Conservation (phyloP, 768 basidiomycete genomes). For the Tricholoma sp. region DNA sequence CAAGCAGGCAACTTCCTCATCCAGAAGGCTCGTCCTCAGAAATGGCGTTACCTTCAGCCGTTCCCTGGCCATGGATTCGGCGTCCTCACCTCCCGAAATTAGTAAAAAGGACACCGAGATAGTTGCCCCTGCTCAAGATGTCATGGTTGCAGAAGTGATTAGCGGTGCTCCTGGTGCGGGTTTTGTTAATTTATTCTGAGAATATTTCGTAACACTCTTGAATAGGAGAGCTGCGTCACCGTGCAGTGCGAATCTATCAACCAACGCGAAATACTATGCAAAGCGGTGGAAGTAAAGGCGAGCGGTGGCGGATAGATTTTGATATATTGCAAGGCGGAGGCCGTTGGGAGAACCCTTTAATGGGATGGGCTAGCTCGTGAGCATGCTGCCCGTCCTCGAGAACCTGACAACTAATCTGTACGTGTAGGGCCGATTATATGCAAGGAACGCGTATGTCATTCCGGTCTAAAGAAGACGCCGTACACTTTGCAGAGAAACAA, state of each 20-base stretch:
- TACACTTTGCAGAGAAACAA: constrained; percentile 97
- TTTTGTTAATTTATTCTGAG: neutral
- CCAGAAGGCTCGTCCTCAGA: constrained; percentile 18
- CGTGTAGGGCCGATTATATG: constrained; percentile 85
- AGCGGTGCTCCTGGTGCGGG: constrained; percentile 81
- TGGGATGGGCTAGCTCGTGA: constrained; percentile 96
- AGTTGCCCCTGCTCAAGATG: constrained; percentile 44
- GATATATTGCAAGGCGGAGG: constrained; percentile 86
- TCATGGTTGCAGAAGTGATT: constrained; percentile 74
- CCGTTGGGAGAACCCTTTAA: constrained; percentile 96
- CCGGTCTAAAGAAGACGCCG: constrained; percentile 82
- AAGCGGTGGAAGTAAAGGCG: constrained; percentile 79
- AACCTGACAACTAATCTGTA: neutral
- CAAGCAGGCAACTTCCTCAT: constrained; percentile 27
- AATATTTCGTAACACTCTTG: neutral
- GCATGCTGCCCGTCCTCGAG: constrained; percentile 18
- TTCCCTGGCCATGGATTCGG: constrained; percentile 26
- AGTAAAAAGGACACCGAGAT: constrained; percentile 34
- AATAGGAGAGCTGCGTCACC: constrained; percentile 77
- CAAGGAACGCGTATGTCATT: constrained; percentile 85
- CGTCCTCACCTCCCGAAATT: constrained; percentile 21
- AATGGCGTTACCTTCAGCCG: constrained; percentile 20
- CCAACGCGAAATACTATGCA: constrained; percentile 95
- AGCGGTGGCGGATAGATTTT: constrained; percentile 93
- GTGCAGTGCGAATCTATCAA: constrained; percentile 87